Conservation (phyloP, 2,329 filamentous ascomycete genomes). For the Aureobasidium melanogenum region DNA sequence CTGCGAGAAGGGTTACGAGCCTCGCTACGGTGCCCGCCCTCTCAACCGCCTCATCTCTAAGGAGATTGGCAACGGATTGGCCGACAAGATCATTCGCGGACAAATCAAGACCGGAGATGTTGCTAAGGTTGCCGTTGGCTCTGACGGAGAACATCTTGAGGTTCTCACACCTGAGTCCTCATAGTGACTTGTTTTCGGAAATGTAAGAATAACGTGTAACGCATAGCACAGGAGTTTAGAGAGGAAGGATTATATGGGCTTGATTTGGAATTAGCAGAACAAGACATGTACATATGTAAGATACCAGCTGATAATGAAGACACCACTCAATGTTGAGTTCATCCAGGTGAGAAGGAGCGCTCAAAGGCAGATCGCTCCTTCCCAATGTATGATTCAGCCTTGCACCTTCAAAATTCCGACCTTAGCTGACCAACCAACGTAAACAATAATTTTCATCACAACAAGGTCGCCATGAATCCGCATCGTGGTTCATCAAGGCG, state of each 20-base stretch:
- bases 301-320: not conserved
- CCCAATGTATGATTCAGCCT: not conserved
- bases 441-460: not conserved
- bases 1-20: slow-evolving; percentile 81
- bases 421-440: too few relatives aligned
- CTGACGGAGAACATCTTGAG: slow-evolving; percentile 38
- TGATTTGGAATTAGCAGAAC: not conserved
- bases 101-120: slow-evolving; percentile 66
- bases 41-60: slow-evolving; percentile 85
- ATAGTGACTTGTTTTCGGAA: not conserved
- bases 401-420: not conserved
- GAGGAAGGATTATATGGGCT: not conserved
- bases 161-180: slow-evolving; percentile 15
- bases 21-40: slow-evolving; percentile 81
- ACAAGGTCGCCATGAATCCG: not conserved
- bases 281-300: slow-evolving; percentile 5
- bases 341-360: not conserved
- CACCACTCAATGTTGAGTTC: not conserved
- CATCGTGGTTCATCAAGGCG: not conserved
- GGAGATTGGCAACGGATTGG: slow-evolving; percentile 79
- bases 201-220: not conserved
- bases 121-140: slow-evolving; percentile 60
- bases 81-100: slow-evolving; percentile 86
- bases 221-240: not conserved
- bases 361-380: not conserved